A percentile compares a stretch with the other conserved stretches of the same genome.
Conservation (phyloP, 805 yeast genomes). For the Zygosaccharomyces bisporus region DNA sequence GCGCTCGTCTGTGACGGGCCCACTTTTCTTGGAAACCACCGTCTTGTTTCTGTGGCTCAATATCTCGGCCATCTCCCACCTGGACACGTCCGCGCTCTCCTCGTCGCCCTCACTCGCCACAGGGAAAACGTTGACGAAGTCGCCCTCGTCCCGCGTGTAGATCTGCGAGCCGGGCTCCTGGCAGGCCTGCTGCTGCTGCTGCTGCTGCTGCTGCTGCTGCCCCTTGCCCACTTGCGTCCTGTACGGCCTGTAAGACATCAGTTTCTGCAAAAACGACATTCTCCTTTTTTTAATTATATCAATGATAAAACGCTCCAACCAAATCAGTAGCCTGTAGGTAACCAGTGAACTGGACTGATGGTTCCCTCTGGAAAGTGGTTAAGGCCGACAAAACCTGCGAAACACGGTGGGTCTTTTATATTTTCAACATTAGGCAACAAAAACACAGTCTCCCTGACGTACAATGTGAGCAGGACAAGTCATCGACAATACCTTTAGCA, state of each 20-base stretch:
- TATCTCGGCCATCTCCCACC: slow-evolving; percentile 25
- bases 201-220: no score
- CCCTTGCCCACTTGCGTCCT: slow-evolving; percentile 7
- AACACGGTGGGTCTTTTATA: slow-evolving; percentile 6
- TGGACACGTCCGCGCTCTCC: slow-evolving; percentile 22
- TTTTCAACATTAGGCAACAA: slow-evolving; percentile 2
- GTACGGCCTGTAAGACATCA: slow-evolving; percentile 3
- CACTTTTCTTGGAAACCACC: background rate
- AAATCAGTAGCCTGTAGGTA: background rate
- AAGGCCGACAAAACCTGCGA: background rate
- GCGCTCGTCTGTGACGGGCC: background rate
- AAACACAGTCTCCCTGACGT: slow-evolving; percentile 8
- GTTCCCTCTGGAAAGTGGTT: background rate
- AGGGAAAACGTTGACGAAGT: slow-evolving; percentile 16
- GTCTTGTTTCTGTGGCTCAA: slow-evolving; percentile 9
- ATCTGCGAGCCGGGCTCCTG: slow-evolving; percentile 2
- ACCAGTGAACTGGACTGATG: background rate
- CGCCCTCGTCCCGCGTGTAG: slow-evolving; percentile 16
- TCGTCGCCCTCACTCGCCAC: slow-evolving; percentile 10
- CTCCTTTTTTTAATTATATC: background rate
- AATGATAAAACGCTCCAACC: background rate
- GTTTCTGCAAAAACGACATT: slow-evolving; percentile 3
- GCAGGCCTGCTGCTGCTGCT: slow-evolving; percentile 3
- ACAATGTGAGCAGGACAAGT: slow-evolving; percentile 2
- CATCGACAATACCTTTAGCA: background rate